These are phyloP conservation scores for Aspergillus novofumigatus DNA, from an alignment of 2,329 filamentous ascomycete genomes.

Conservation along the genomic window DNA sequence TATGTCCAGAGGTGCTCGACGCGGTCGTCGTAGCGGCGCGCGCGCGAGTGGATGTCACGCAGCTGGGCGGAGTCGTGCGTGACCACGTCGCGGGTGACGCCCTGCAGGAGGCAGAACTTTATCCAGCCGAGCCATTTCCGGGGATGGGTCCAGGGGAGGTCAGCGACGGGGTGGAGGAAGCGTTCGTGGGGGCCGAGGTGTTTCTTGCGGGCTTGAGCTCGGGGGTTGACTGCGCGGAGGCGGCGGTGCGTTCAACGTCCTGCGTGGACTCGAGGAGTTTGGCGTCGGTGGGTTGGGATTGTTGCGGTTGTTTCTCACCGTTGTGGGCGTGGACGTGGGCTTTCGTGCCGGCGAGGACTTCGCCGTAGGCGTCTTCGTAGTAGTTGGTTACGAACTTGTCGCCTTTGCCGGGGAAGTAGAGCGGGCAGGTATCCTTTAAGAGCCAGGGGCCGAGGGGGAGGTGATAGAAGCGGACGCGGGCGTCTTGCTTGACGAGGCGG, in stretches of 20 bases:
- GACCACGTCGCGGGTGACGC: conserved; percentile 42
- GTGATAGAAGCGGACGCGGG: conserved; percentile 22
- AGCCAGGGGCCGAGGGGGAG: conserved; percentile 40
- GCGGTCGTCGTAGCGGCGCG: conserved; percentile 43
- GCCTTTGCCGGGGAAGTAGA: conserved; percentile 40
- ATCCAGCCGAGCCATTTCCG: conserved; percentile 33
- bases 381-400: conserved; percentile 37
- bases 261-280: neutral
- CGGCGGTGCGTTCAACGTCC: conserved; percentile 12
- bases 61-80: conserved; percentile 38
- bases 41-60: conserved; percentile 38
- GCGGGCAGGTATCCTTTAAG: conserved; percentile 33
- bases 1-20: conserved; percentile 49
- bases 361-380: conserved; percentile 33
- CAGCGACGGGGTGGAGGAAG: conserved; percentile 19
- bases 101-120: conserved; percentile 44
- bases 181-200: conserved; percentile 21
- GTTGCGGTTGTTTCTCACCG: conserved; percentile 1
- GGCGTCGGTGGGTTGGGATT: neutral
- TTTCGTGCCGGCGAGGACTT: conserved; percentile 17
- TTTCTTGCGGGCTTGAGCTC: conserved; percentile 15
- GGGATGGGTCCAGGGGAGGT: conserved; percentile 16
- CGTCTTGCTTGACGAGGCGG: conserved; percentile 21
- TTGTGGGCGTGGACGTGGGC: neutral
- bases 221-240: conserved; percentile 16